Percentiles rank a stretch among this genome's conserved stretches.
Evolutionary conservation across 2,329 filamentous ascomycete genomes (phyloP).

Genomic region (Sporothrix humicola): DNA sequence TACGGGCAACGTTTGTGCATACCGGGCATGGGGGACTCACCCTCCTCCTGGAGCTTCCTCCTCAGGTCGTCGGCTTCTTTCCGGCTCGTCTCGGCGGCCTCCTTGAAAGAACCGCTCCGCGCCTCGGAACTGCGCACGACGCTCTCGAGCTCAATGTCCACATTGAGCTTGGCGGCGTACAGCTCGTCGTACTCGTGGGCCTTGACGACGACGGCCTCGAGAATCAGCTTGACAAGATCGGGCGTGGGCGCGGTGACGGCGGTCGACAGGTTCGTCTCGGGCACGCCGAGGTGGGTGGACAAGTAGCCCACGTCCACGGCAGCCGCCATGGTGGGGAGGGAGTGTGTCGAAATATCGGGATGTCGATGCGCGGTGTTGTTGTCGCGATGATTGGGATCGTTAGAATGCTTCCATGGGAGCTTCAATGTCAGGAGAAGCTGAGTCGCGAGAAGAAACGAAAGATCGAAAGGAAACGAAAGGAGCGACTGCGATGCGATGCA

Average conservation of each 20-base stretch:
- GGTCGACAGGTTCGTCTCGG: slow-evolving; percentile 66
- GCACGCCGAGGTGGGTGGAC: slow-evolving; percentile 72
- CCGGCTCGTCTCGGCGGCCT: slow-evolving; percentile 79
- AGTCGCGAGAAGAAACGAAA: neutral
- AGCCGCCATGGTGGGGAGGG: slow-evolving; percentile 59
- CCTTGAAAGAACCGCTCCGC: slow-evolving; percentile 80
- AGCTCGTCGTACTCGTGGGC: slow-evolving; percentile 82
- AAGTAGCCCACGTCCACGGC: slow-evolving; percentile 74
- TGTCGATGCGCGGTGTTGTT: neutral
- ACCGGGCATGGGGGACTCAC: slow-evolving; percentile 57
- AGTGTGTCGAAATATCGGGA: neutral
- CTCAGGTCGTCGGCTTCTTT: slow-evolving; percentile 83
- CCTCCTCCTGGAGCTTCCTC: slow-evolving; percentile 80
- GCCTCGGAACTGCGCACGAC: slow-evolving; percentile 82
- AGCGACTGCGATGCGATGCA: too few species aligned
- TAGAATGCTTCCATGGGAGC: slow-evolving; percentile 32
- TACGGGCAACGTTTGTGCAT: too few species aligned
- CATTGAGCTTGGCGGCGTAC: slow-evolving; percentile 83
- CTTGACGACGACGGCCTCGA: slow-evolving; percentile 76
- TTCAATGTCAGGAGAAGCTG: neutral
- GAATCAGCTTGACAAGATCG: slow-evolving; percentile 76
- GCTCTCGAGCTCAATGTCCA: slow-evolving; percentile 93
- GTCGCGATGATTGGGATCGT: neutral
- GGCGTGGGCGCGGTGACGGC: slow-evolving; percentile 72
- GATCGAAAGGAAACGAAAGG: too few species aligned